phyloP scores from a whole-genome alignment of 495 filamentous ascomycete genomes.

The Xylaria curta region DNA sequence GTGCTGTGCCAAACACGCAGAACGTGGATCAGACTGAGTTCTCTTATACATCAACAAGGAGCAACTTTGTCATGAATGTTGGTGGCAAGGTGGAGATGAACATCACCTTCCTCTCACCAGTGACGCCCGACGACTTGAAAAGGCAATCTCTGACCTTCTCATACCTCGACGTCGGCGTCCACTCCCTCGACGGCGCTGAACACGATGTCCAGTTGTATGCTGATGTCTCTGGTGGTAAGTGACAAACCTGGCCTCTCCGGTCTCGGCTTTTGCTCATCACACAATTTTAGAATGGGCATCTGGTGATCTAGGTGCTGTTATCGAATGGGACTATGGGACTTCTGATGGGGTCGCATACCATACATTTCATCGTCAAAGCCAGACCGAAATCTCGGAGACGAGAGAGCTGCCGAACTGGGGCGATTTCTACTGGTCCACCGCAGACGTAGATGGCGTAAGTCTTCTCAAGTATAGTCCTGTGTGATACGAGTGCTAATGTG shows the following conservation, averaged over 20 bases:
- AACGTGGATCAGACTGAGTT: conserved; percentile 56
- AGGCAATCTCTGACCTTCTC: conserved; percentile 87
- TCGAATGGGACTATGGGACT: conserved; percentile 48
- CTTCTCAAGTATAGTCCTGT: background rate
- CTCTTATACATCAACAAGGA: conserved; percentile 85
- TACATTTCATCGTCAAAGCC: conserved; percentile 64
- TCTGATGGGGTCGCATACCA: conserved; percentile 52
- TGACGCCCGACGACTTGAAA: conserved; percentile 83
- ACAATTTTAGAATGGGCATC: conserved; percentile 50
- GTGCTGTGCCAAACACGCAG: conserved; percentile 61
- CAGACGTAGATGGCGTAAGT: conserved; percentile 44
- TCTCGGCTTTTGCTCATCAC: conserved; percentile 40
- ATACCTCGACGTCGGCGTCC: conserved; percentile 77
- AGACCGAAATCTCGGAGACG: conserved; percentile 72
- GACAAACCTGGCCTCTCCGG: conserved; percentile 53
- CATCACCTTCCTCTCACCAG: conserved; percentile 85
- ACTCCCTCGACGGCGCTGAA: conserved; percentile 56
- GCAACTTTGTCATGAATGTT: conserved; percentile 83
- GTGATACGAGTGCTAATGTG: conserved; percentile 28
- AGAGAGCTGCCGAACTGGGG: conserved; percentile 87
- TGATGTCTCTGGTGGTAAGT: conserved; percentile 84
- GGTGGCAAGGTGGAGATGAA: conserved; percentile 69
- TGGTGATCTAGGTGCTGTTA: conserved; percentile 44
- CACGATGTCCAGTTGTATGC: conserved; percentile 81
- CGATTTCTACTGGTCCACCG: conserved; percentile 73